Percentiles rank a stretch among this genome's conserved stretches.
Conservation (phyloP, 2,329 filamentous ascomycete genomes). For the Chaetomiaceae sp. region DNA sequence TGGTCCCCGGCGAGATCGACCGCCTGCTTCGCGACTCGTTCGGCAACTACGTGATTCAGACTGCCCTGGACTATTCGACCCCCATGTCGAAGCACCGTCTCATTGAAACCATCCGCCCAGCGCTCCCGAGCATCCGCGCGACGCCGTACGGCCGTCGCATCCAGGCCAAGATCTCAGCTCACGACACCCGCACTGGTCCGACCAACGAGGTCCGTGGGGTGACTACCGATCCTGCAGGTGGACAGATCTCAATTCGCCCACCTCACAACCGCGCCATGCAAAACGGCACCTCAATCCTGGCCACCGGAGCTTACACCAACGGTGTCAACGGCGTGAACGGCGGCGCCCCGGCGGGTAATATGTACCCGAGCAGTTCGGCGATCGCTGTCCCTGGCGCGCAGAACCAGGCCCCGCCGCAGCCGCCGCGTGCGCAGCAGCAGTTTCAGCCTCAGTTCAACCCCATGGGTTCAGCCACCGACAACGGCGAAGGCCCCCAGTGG, state of each 20-base stretch:
- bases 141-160: slow-evolving; percentile 94
- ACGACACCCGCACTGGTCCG: slow-evolving; percentile 42
- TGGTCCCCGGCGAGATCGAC: slow-evolving; percentile 69
- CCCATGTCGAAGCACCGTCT: slow-evolving; percentile 65
- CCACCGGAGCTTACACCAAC: slow-evolving; percentile 29
- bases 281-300: slow-evolving; percentile 33
- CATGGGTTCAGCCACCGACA: slow-evolving; percentile 19
- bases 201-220: slow-evolving; percentile 43
- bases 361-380: slow-evolving; percentile 18
- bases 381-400: slow-evolving; percentile 21
- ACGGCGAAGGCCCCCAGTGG: slow-evolving; percentile 25
- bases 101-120: slow-evolving; percentile 77
- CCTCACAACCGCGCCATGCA: slow-evolving; percentile 38
- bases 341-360: slow-evolving; percentile 11
- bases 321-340: slow-evolving; percentile 22
- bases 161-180: slow-evolving; percentile 72
- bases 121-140: slow-evolving; percentile 76
- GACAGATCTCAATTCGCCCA: slow-evolving; percentile 47
- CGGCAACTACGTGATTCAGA: slow-evolving; percentile 98
- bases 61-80: slow-evolving; percentile 80
- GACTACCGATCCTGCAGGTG: slow-evolving; percentile 46
- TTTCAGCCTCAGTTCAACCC: slow-evolving; percentile 15
- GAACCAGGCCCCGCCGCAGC: slow-evolving; percentile 24
- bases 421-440: slow-evolving; percentile 21
- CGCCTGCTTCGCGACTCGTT: slow-evolving; percentile 85